A percentile compares a stretch with the other conserved stretches of the same genome.
Evolutionary conservation across 1,139 yeast species (phyloP).

Genomic region (Yamadazyma siamensis): DNA sequence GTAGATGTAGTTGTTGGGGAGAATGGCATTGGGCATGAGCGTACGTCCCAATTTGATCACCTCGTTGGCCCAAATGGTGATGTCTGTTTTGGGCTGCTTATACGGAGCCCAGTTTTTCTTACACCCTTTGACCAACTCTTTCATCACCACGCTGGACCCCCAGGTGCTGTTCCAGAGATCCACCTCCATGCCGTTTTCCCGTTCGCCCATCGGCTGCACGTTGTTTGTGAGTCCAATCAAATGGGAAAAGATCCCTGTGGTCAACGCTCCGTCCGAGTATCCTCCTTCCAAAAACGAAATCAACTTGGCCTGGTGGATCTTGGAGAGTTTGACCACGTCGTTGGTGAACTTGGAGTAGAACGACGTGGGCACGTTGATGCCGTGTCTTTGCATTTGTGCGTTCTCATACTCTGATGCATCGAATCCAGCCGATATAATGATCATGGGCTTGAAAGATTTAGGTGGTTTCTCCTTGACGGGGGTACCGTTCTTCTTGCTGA

Average conservation of each 20-base stretch:
- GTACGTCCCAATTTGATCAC: constrained; percentile 65
- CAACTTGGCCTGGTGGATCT: constrained; percentile 59
- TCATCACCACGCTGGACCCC: constrained; percentile 62
- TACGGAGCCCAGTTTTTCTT: constrained; percentile 63
- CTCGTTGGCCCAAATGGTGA: constrained; percentile 64
- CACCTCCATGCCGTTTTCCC: constrained; percentile 27
- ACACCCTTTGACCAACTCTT: constrained; percentile 68
- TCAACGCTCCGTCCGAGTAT: constrained; percentile 77
- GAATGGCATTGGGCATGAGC: constrained; percentile 59
- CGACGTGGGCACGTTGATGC: constrained; percentile 78
- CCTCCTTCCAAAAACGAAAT: constrained; percentile 83
- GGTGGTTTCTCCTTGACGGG: constrained; percentile 31
- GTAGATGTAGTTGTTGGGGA: constrained; percentile 39
- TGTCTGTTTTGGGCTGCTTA: constrained; percentile 43
- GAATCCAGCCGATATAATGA: constrained; percentile 80
- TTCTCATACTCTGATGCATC: constrained; percentile 87
- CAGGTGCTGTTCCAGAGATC: constrained; percentile 58
- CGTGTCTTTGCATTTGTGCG: constrained; percentile 82
- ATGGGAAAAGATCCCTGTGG: constrained; percentile 80
- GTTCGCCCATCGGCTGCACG: constrained; percentile 13
- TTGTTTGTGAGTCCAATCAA: constrained; percentile 53
- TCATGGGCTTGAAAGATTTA: constrained; percentile 64
- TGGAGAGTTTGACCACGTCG: constrained; percentile 67
- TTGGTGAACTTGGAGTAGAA: constrained; percentile 72
- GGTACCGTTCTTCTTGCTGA: constrained; percentile 6